Evolutionary conservation across 768 basidiomycete genomes (phyloP).

Genomic region (Gyrodon lividus): DNA sequence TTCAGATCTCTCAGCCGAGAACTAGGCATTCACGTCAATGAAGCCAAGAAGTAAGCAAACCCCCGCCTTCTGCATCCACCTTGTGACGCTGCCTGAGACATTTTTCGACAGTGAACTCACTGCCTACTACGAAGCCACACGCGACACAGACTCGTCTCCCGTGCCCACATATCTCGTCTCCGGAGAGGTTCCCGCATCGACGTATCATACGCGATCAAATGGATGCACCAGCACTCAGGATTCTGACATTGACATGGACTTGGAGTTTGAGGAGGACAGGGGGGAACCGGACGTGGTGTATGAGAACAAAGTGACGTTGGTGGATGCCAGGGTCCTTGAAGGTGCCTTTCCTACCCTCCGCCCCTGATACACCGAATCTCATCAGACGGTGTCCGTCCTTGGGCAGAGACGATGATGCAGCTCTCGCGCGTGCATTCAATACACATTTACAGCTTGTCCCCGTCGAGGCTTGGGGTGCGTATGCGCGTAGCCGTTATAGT

Average conservation of each 20-base stretch:
- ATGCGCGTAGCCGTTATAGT: neutral
- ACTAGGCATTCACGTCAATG: constrained; percentile 70
- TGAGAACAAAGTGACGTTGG: constrained; percentile 53
- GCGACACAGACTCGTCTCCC: constrained; percentile 28
- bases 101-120: constrained; percentile 57
- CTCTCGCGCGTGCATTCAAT: constrained; percentile 54
- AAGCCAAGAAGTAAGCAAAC: constrained; percentile 66
- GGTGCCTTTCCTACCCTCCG: constrained; percentile 40
- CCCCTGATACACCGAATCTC: neutral
- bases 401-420: constrained; percentile 50
- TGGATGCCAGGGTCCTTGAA: constrained; percentile 63
- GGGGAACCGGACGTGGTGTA: constrained; percentile 44
- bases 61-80: neutral
- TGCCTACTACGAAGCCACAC: constrained; percentile 48
- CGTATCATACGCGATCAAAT: neutral
- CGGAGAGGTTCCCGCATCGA: constrained; percentile 45
- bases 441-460: constrained; percentile 72
- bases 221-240: constrained; percentile 9
- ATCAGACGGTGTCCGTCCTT: neutral
- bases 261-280: constrained; percentile 39
- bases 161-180: constrained; percentile 72
- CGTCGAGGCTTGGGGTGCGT: constrained; percentile 52
- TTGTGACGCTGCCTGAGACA: neutral
- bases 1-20: constrained; percentile 74
- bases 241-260: constrained; percentile 30